These are phyloP conservation scores for Ophiobolus disseminans DNA, from an alignment of 2,329 filamentous ascomycete genomes.

Conservation along the genomic window DNA sequence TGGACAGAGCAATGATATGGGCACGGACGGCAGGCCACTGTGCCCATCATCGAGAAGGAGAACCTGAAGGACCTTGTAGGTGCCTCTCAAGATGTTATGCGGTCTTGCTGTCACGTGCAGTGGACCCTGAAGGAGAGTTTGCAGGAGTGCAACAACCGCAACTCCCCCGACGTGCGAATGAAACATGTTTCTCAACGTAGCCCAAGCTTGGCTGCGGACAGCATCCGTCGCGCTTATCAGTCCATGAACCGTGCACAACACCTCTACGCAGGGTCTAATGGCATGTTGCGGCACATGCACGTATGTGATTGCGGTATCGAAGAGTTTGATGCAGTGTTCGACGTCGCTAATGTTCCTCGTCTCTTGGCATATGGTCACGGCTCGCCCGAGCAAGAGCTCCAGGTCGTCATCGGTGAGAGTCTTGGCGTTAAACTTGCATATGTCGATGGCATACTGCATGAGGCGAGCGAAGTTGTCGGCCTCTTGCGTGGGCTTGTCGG, in stretches of 20 bases:
- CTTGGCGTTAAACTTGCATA: slow-evolving; percentile 79
- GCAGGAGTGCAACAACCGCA: slow-evolving; percentile 70
- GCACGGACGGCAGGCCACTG: slow-evolving; percentile 43
- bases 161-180: slow-evolving; percentile 76
- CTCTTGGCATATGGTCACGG: slow-evolving; percentile 71
- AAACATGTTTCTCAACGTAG: slow-evolving; percentile 72
- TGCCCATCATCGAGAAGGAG: slow-evolving; percentile 43
- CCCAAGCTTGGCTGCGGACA: slow-evolving; percentile 71
- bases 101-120: slow-evolving; percentile 27
- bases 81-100: slow-evolving; percentile 38
- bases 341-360: slow-evolving; percentile 72
- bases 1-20: slow-evolving; percentile 43
- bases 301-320: slow-evolving; percentile 75
- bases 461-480: slow-evolving; percentile 60
- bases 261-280: slow-evolving; percentile 70
- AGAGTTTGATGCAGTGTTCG: slow-evolving; percentile 69
- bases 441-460: slow-evolving; percentile 70
- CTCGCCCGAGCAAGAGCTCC: slow-evolving; percentile 65
- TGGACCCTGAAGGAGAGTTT: slow-evolving; percentile 54
- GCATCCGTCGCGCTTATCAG: slow-evolving; percentile 67
- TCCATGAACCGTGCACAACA: slow-evolving; percentile 75
- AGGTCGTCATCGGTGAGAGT: slow-evolving; percentile 69
- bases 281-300: slow-evolving; percentile 70
- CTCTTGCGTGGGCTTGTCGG: slow-evolving; percentile 31
- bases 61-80: slow-evolving; percentile 38